Conservation (phyloP, 1,284 basidiomycete genomes). For the Earliella scabrosa region DNA sequence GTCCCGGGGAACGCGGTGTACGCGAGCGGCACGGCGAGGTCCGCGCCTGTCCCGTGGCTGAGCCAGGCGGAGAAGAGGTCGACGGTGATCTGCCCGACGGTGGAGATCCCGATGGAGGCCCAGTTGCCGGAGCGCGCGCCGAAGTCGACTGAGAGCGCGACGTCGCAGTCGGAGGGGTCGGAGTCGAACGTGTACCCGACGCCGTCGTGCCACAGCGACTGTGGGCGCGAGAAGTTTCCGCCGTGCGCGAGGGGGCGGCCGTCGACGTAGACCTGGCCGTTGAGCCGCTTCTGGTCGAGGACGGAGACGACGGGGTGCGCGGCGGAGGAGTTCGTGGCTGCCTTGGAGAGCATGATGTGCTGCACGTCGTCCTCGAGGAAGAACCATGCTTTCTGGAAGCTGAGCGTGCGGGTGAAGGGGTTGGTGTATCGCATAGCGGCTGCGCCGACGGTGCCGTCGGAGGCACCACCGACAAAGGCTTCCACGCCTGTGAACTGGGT, state of each 20-base stretch:
- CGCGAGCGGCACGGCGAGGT: conserved; percentile 39
- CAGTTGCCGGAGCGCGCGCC: conserved; percentile 60
- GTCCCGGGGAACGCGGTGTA: conserved; percentile 64
- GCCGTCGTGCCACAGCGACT: conserved; percentile 58
- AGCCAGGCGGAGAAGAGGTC: conserved; percentile 68
- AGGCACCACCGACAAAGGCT: conserved; percentile 66
- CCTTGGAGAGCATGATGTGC: conserved; percentile 59
- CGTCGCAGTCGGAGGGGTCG: conserved; percentile 12
- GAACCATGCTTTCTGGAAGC: conserved; percentile 75
- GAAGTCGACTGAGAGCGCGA: conserved; percentile 48
- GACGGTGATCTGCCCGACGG: conserved; percentile 52
- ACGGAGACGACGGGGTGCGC: conserved; percentile 61
- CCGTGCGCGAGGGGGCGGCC: conserved; percentile 30
- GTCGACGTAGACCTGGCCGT: conserved; percentile 49
- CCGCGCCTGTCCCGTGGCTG: conserved; percentile 41
- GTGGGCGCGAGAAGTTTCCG: conserved; percentile 39
- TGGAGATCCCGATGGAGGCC: conserved; percentile 63
- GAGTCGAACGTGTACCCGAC: conserved; percentile 55
- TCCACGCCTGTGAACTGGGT: conserved; percentile 50
- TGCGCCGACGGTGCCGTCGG: conserved; percentile 55
- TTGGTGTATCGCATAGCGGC: conserved; percentile 69
- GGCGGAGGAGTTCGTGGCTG: conserved; percentile 39
- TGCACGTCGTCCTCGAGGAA: conserved; percentile 68
- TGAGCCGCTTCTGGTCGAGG: conserved; percentile 62
- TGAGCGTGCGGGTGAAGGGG: conserved; percentile 54